Percentiles rank a stretch among this genome's conserved stretches.
These are phyloP conservation scores for Aspergillus sp. DNA, from an alignment of 2,329 filamentous ascomycete species.

Conservation along the genomic window DNA sequence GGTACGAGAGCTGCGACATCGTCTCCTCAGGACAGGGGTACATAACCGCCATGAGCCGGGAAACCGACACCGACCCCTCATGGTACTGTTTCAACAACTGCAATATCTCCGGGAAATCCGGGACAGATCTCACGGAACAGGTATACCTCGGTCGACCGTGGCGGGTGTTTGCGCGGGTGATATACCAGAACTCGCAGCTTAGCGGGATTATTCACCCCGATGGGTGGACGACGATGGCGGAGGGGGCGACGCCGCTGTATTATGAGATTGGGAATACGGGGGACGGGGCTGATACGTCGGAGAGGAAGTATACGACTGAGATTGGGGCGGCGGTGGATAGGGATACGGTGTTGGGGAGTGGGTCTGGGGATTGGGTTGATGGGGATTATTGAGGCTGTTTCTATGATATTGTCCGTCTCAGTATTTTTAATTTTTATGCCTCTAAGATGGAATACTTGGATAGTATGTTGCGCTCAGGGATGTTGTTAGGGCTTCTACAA, in stretches of 20 bases:
- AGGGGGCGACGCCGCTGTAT: conserved; percentile 30
- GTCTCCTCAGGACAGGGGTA: conserved; percentile 31
- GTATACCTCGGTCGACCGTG: conserved; percentile 37
- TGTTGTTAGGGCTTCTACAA: no score
- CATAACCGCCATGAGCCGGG: conserved; percentile 34
- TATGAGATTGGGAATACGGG: conserved; percentile 32
- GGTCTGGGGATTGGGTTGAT: no score
- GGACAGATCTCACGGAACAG: conserved; percentile 18
- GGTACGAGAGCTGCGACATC: conserved; percentile 33
- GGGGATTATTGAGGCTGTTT: no score
- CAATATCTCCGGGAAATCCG: conserved; percentile 22
- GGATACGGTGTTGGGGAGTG: conserved; percentile 22
- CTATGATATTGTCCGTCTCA: no score
- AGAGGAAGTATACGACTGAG: conserved; percentile 19
- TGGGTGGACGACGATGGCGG: conserved; percentile 35
- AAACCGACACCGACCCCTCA: conserved; percentile 20
- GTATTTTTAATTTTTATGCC: no score
- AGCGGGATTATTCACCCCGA: conserved; percentile 29
- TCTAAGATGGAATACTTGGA: no score
- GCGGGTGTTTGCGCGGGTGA: conserved; percentile 34
- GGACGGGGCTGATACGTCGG: conserved; percentile 23
- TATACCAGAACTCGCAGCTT: conserved; percentile 32
- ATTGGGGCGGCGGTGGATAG: conserved; percentile 27
- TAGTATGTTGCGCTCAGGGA: no score
- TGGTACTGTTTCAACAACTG: conserved; percentile 36